phyloP scores from a whole-genome alignment of 306 rosid genomes.

The Quercus berberidifolia region DNA sequence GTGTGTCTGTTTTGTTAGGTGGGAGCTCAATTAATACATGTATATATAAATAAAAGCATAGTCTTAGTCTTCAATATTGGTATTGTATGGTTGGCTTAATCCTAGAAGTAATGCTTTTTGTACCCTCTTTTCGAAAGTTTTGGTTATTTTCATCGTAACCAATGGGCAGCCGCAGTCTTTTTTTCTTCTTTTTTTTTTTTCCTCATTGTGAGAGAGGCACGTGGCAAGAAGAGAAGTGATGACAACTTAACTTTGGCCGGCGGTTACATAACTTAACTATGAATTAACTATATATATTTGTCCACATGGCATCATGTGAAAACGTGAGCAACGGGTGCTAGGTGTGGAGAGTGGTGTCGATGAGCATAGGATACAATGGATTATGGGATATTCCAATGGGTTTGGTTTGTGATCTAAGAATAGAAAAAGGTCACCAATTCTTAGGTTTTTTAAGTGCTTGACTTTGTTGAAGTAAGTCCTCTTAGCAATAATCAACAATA shows the following conservation, averaged over 20 bases:
- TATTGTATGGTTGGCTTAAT: constrained; percentile 28
- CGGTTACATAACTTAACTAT: constrained; percentile 20
- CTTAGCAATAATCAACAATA: not conserved
- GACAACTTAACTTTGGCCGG: constrained; percentile 44
- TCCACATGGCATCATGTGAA: constrained; percentile 35
- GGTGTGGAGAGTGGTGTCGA: not conserved
- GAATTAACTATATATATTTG: not conserved
- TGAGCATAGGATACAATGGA: constrained; percentile 2
- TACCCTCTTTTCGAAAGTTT: constrained; percentile 8
- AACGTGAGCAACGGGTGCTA: not conserved
- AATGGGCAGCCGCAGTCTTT: constrained; percentile 69
- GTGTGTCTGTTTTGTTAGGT: constrained; percentile 1
- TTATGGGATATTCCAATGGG: constrained; percentile 19
- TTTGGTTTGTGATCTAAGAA: not conserved
- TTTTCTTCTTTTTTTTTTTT: not conserved
- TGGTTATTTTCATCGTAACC: constrained; percentile 21
- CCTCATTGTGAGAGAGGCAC: constrained; percentile 30
- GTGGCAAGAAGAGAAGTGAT: constrained; percentile 39
- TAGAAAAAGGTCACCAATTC: not conserved
- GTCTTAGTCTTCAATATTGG: constrained; percentile 8
- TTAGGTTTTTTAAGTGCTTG: not conserved
- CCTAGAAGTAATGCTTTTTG: constrained; percentile 3
- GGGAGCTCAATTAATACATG: not conserved
- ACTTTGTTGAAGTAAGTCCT: not conserved
- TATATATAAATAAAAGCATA: constrained; percentile 2